Conservation (phyloP, 2,329 filamentous ascomycete genomes). For the Aspergillus ustus region DNA sequence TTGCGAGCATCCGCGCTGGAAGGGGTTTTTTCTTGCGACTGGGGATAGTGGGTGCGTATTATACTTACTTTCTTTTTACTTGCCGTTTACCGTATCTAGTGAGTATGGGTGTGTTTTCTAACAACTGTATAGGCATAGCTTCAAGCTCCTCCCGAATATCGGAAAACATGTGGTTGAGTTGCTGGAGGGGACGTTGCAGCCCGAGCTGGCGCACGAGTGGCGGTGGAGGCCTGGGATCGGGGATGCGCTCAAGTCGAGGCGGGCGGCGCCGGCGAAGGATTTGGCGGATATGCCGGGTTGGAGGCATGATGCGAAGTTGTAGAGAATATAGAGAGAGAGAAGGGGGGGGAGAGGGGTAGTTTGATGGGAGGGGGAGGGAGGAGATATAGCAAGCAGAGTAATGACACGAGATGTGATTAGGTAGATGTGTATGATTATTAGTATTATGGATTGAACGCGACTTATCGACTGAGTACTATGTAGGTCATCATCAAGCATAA, state of each 20-base stretch:
- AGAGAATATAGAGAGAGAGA: too few species aligned
- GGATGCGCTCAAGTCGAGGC: conserved; percentile 8
- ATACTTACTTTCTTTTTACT: too few species aligned
- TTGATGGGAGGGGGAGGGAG: too few species aligned
- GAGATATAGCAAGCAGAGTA: not conserved
- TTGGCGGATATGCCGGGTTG: conserved; percentile 9
- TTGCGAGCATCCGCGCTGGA: conserved; percentile 9
- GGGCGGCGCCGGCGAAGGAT: conserved; percentile 1
- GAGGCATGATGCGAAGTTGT: conserved; percentile 3
- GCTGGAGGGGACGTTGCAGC: not conserved
- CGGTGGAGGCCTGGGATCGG: conserved; percentile 9
- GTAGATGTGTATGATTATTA: not conserved
- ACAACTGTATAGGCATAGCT: not conserved
- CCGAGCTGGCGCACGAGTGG: not conserved
- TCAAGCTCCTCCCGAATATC: conserved; percentile 9
- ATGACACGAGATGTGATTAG: not conserved
- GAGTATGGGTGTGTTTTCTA: not conserved
- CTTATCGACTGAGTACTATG: too few species aligned
- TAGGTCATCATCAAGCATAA: not conserved
- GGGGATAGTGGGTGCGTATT: conserved; percentile 7
- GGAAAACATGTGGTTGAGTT: conserved; percentile 10
- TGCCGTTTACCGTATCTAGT: too few species aligned
- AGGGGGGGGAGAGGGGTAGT: too few species aligned
- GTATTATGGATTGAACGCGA: not conserved
- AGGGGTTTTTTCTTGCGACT: conserved; percentile 1